Evolutionary conservation across 371 early-diverging fungal species (phyloP), one percentile per base, ranked within the genome.

Genomic region (Entomophthora muscae): DNA sequence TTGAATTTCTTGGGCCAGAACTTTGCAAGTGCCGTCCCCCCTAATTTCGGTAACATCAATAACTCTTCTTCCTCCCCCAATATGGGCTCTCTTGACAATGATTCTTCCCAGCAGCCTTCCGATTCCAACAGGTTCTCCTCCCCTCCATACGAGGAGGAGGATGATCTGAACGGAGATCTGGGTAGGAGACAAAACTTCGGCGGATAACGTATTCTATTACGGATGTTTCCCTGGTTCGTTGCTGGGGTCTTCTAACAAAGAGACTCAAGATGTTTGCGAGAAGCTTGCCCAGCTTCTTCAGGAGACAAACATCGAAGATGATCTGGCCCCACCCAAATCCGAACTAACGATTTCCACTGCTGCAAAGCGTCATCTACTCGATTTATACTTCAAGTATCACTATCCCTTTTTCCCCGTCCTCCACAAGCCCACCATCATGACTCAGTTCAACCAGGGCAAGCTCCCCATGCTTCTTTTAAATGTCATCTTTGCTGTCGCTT

Each of bases 401-500:
- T 80, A 89, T 69, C 84, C 84, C 0, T 71, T 78, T 29, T 68
- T 86, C 27, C 86, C 87, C 0, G 66, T 85, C 1, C 57, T 85
- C 0, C 83, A 86, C 75, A 79, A 82, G 60, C 71, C 75, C 1
- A 73, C 80, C 1, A 86, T 89, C 63, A 68, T 83, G 57, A 60
- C 65, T 29, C 62, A 62, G 26, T 62, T 62, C n/a, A 70, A 71
- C 31, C 22, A 32, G 29, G 53, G 31, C 2, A 62, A 62, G 22
- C 79, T 78, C 3, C 75, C 82, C 5, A 77, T 75, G 5, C 71
- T 84, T 5, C 66, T 86, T 3, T 67, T 86, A 64, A 81, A 83
- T 65, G 77, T 85, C 3, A 84, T 89, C 65, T 86, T 80, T 66
- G 83, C 85, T 0, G 73, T 84, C 0, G 82, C 85, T 7, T 83